Evolutionary conservation across 176 grass and related monocot species (phyloP), one percentile per base, ranked within the genome.

Genomic region (Rhynchospora tenuis): DNA sequence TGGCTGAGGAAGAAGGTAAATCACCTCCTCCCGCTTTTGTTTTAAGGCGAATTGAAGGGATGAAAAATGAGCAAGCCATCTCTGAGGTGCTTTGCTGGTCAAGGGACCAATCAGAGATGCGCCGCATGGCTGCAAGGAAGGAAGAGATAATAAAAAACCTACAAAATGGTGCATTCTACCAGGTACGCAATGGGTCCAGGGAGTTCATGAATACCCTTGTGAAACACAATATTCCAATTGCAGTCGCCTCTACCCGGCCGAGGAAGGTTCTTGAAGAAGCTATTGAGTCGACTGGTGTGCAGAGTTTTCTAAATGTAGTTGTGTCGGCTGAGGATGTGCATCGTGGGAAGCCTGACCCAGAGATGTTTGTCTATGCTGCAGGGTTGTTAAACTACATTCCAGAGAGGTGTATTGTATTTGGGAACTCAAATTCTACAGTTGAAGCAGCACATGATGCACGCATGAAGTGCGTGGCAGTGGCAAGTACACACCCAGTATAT

Each of bases 71-170:
- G 83, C 95, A 98, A 52, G 95, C 91, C 1, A 89, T 98, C 4
- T 91, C 95, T 0, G 92, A 98, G 84, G 92, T 98, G 58, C 95
- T 98, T 81, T 95, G 92, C 86, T 98, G 95, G 95, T 91, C 95
- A 7, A 70, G 92, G 10, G 89, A 95, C 76, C 89, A 86, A 11
- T 44, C 86, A 0, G 95, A 93, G 86, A 33, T 98, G 5, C 62
- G 86, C 26, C 81, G 92, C 17, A 64, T 98, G 62, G 91, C 89
- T 19, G 78, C 79, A 0, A 81, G 95, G 1, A 95, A 95, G 79
- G 95, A 98, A 84, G 95, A 98, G 65, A 90, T 98, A 66, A 87
- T 90, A 19, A 29, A 78, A 28, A 91, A 59, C 31, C 80, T 98
- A 8, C 87, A 80, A 0, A 87, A 88, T 0, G 84, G 87, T 20